A percentile compares a stretch with the other conserved stretches of the same genome.
Evolutionary conservation across 1,284 basidiomycete species (phyloP).

Genomic region (Leccinum angustisporum): DNA sequence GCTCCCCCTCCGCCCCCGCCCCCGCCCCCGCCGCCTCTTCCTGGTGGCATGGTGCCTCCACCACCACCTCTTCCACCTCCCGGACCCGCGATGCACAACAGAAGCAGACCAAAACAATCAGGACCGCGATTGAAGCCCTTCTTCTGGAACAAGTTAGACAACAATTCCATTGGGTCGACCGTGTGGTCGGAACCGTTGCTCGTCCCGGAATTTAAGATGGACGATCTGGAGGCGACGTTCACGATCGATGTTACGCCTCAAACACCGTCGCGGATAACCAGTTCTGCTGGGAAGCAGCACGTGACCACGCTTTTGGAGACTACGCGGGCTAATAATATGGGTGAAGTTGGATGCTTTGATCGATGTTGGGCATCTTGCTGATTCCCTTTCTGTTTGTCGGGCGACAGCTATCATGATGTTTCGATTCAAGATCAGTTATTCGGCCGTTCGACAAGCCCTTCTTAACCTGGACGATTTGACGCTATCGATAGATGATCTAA

Average conservation of each 20-base stretch:
- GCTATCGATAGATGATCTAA: slow-evolving; percentile 71
- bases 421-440: slow-evolving; percentile 63
- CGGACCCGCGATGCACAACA: slow-evolving; percentile 35
- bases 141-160: slow-evolving; percentile 84
- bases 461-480: slow-evolving; percentile 67
- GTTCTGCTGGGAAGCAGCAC: slow-evolving; percentile 53
- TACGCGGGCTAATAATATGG: slow-evolving; percentile 82
- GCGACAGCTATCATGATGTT: slow-evolving; percentile 76
- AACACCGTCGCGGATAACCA: slow-evolving; percentile 43
- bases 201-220: slow-evolving; percentile 52
- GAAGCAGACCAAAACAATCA: slow-evolving; percentile 32
- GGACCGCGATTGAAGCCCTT: slow-evolving; percentile 74
- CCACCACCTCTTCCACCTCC: slow-evolving; percentile 18
- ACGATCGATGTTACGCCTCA: slow-evolving; percentile 52
- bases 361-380: slow-evolving; percentile 5
- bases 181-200: slow-evolving; percentile 61
- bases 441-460: slow-evolving; percentile 67
- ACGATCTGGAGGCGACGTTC: slow-evolving; percentile 77
- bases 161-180: slow-evolving; percentile 44
- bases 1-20: slow-evolving; percentile 22
- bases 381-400: slow-evolving; percentile 5
- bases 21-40: slow-evolving; percentile 23
- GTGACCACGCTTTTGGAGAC: slow-evolving; percentile 76
- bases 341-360: slow-evolving; percentile 39
- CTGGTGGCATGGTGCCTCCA: not conserved